phyloP scores from a whole-genome alignment of 2,329 filamentous ascomycete species.

The Aureobasidium mangrovei region DNA sequence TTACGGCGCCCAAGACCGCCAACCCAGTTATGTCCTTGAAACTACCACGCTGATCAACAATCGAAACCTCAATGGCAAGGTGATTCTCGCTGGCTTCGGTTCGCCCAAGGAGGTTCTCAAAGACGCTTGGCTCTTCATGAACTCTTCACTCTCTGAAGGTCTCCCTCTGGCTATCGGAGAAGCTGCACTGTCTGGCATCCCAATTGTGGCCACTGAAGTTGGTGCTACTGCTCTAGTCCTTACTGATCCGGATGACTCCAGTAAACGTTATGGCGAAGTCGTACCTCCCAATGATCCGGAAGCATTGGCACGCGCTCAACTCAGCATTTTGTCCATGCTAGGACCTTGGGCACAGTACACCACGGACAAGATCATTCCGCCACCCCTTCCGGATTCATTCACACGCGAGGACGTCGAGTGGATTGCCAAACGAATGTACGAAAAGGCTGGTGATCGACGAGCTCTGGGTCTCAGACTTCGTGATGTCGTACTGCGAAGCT shows the following conservation, averaged over 20 bases:
- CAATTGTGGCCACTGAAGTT: conserved; percentile 49
- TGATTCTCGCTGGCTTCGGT: conserved; percentile 47
- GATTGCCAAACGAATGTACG: conserved; percentile 51
- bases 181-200: conserved; percentile 48
- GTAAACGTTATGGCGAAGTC: conserved; percentile 50
- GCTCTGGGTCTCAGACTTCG: conserved; percentile 51
- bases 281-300: conserved; percentile 56
- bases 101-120: conserved; percentile 41
- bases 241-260: conserved; percentile 39
- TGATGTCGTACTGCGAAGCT: conserved; percentile 50
- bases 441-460: conserved; percentile 46
- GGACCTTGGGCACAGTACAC: conserved; percentile 54
- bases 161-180: conserved; percentile 50
- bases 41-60: conserved; percentile 50
- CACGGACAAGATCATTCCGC: conserved; percentile 37
- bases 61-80: conserved; percentile 43
- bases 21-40: conserved; percentile 51
- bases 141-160: conserved; percentile 49
- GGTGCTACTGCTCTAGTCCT: conserved; percentile 47
- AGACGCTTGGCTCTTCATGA: conserved; percentile 40
- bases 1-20: conserved; percentile 55
- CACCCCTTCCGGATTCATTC: conserved; percentile 41
- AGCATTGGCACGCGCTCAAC: conserved; percentile 51
- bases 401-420: conserved; percentile 42
- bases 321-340: conserved; percentile 52